A percentile compares a stretch with the other conserved stretches of the same genome.
Evolutionary conservation across 1,284 basidiomycete species (phyloP).

Genomic region (Thelephora terrestris): DNA sequence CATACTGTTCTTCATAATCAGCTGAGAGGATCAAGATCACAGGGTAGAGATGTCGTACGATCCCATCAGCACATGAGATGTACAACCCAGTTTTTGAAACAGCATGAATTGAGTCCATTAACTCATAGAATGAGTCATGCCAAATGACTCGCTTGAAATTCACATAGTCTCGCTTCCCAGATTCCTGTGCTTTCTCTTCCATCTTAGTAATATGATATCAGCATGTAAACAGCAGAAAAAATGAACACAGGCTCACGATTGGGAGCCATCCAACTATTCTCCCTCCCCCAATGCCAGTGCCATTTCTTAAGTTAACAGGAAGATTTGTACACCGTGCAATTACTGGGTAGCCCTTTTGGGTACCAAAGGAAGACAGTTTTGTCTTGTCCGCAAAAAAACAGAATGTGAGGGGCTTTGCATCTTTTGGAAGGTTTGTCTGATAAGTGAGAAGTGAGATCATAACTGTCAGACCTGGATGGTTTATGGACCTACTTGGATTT

Average conservation of each 20-base stretch:
- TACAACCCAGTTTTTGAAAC: conserved; percentile 14
- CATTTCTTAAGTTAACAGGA: conserved; percentile 26
- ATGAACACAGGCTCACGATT: conserved; percentile 21
- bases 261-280: conserved; percentile 34
- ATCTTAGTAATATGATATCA: conserved; percentile 8
- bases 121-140: conserved; percentile 17
- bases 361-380: conserved; percentile 32
- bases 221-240: neutral
- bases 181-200: conserved; percentile 11
- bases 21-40: conserved; percentile 21
- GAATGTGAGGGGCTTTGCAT: conserved; percentile 15
- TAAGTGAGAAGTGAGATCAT: neutral
- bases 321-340: conserved; percentile 29
- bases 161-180: conserved; percentile 11
- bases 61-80: conserved; percentile 14
- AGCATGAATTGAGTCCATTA: conserved; percentile 10
- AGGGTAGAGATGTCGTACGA: conserved; percentile 14
- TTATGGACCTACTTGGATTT: conserved; percentile 3
- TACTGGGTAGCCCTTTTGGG: conserved; percentile 32
- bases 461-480: neutral
- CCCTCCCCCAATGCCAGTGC: conserved; percentile 26
- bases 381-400: conserved; percentile 37
- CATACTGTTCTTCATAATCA: conserved; percentile 22
- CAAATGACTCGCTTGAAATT: conserved; percentile 22
- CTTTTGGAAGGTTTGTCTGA: conserved; percentile 11